Evolutionary conservation across 116 monocot species (phyloP), one percentile per base, ranked within the genome.

Genomic region (Phalaenopsis hybrid): DNA sequence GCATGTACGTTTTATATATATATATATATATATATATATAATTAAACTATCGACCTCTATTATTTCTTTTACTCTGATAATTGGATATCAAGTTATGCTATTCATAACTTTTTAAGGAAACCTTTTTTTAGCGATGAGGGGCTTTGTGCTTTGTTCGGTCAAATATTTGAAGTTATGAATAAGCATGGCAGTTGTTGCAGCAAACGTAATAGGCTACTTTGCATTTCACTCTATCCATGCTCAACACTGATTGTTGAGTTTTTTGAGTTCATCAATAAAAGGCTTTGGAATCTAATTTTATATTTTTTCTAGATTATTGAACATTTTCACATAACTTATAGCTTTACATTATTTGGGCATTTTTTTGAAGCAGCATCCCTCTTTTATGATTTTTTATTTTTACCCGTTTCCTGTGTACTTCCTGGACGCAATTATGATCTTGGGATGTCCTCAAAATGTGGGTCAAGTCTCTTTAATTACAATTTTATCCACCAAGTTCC

Each of bases 1-100:
- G 92, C 91, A 88, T 90, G 94, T 96, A 94, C 82, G 94, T 75
- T 75, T 46, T 43, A 15, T 65, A 31, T 31, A 31, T 31, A 31
- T 31, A 31, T 31, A 31, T 31, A 31, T 31, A 31, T 31, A 31
- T 31, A 31, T 31, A 31, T 31, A 31, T 31, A 31, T 31, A 0
- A 31, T 16, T 37, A 72, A 46, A 43, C 21, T 75, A 75, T 20
- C 46, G 43, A 44, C 45, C 15, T 45, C 4, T 10, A 18, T 6
- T 46, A 31, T 75, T 75, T 75, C 20, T 44, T 0, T 75, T 75
- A 45, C n/a, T 75, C 20, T 4, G 18, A 75, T 20, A 44, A 9
- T 45, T 45, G 44, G 75, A 72, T 4, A 37, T 37, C 44, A 44
- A 75, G 45, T 75, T 45, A 75, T 72, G 13, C 12, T 34, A 72